A percentile compares a stretch with the other conserved stretches of the same genome.
These are phyloP conservation scores for Quercus phellos DNA, from an alignment of 331 rosid genomes.

Conservation along the genomic window DNA sequence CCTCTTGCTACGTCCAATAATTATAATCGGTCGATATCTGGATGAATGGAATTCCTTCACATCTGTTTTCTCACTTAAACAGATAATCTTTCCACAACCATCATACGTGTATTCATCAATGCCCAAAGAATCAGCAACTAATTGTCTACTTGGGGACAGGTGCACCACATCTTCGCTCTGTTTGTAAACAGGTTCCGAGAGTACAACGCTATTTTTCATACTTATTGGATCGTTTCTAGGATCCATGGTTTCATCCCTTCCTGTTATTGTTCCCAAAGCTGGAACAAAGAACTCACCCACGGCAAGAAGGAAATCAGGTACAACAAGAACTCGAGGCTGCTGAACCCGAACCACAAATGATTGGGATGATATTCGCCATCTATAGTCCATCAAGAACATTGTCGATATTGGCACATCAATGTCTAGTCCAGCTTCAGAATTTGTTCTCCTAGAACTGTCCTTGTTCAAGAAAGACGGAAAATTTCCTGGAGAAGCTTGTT, in stretches of 20 bases:
- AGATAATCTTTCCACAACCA: constrained; percentile 85
- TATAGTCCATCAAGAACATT: constrained; percentile 89
- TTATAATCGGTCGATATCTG: constrained; percentile 67
- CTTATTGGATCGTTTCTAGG: constrained; percentile 79
- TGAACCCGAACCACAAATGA: constrained; percentile 86
- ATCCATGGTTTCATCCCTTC: constrained; percentile 90
- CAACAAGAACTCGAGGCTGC: constrained; percentile 95
- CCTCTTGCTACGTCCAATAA: constrained; percentile 80
- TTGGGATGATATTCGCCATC: constrained; percentile 80
- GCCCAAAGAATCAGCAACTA: constrained; percentile 71
- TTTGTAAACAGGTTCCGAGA: constrained; percentile 59
- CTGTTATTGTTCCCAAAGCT: constrained; percentile 78
- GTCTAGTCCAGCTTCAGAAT: constrained; percentile 36
- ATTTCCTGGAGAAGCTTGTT: constrained; percentile 57
- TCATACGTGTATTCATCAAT: constrained; percentile 81
- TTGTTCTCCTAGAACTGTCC: constrained; percentile 42
- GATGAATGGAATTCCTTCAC: constrained; percentile 42
- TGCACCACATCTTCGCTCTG: constrained; percentile 80
- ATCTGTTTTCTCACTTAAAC: constrained; percentile 63
- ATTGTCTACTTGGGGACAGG: constrained; percentile 75
- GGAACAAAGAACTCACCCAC: constrained; percentile 96
- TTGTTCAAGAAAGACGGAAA: constrained; percentile 43
- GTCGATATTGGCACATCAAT: constrained; percentile 66
- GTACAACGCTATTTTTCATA: constrained; percentile 52
- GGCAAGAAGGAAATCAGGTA: constrained; percentile 93